Percentiles rank a stretch among this genome's conserved stretches.
Conservation (phyloP, 108 stramenopile genomes). For the Schizochytrium sp. region DNA sequence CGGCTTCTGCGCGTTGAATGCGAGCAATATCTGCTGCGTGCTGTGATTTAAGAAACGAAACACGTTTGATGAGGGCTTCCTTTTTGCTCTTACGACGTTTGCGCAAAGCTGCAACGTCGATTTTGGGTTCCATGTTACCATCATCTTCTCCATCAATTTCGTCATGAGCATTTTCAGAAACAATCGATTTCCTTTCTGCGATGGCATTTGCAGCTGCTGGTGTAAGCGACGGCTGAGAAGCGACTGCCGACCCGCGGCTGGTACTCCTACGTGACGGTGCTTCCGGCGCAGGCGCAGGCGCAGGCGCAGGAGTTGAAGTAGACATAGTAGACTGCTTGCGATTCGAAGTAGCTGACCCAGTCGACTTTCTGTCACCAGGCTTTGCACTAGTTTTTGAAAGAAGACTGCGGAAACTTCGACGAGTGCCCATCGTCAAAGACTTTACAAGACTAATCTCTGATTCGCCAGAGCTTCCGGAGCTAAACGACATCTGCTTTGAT, state of each 20-base stretch:
- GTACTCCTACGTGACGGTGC: too few species aligned
- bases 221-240: too few species aligned
- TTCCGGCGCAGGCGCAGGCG: too few species aligned
- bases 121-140: background rate
- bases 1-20: background rate
- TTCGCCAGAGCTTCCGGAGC: background rate
- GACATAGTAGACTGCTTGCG: too few species aligned
- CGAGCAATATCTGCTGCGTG: slow-evolving; percentile 36
- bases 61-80: slow-evolving; percentile 14
- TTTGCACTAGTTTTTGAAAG: background rate
- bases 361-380: too few species aligned
- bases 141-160: background rate
- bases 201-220: too few species aligned
- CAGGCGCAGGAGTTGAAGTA: too few species aligned
- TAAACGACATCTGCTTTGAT: background rate
- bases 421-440: background rate
- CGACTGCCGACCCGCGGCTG: too few species aligned
- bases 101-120: slow-evolving; percentile 18
- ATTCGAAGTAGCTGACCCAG: too few species aligned
- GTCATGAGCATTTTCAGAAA: background rate
- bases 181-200: background rate
- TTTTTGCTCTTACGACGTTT: slow-evolving; percentile 42
- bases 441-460: background rate
- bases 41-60: background rate
- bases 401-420: slow-evolving; percentile 30